Evolutionary conservation across 2,329 filamentous ascomycete species (phyloP).

Genomic region (Mollisia scopiformis): DNA sequence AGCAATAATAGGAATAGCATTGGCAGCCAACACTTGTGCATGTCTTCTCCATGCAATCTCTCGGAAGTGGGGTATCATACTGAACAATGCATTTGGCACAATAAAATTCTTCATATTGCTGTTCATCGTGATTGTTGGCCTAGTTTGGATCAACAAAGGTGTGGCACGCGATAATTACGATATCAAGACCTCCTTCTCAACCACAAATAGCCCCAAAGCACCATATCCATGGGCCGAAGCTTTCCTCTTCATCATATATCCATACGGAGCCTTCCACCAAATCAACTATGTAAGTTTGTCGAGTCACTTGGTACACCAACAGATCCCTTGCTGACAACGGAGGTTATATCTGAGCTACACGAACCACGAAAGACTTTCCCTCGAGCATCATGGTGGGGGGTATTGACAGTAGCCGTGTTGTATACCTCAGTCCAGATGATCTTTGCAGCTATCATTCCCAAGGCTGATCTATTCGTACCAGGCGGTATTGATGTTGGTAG

Average conservation of each 20-base stretch:
- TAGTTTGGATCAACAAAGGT: slow-evolving; percentile 20
- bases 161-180: slow-evolving; percentile 1
- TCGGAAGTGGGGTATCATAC: slow-evolving; percentile 50
- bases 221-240: slow-evolving; percentile 39
- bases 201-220: neutral
- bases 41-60: slow-evolving; percentile 52
- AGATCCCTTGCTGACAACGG: neutral
- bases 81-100: slow-evolving; percentile 53
- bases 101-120: slow-evolving; percentile 52
- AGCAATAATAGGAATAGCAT: slow-evolving; percentile 48
- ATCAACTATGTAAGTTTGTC: slow-evolving; percentile 44
- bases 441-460: slow-evolving; percentile 7
- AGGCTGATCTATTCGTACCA: neutral
- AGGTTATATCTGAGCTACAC: slow-evolving; percentile 8
- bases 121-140: slow-evolving; percentile 43
- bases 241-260: slow-evolving; percentile 46
- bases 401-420: slow-evolving; percentile 1
- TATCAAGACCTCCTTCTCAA: slow-evolving; percentile 6
- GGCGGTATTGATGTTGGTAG: slow-evolving; percentile 7
- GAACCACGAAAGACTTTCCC: slow-evolving; percentile 8
- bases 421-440: neutral
- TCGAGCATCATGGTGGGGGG: slow-evolving; percentile 1
- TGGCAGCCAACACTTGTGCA: slow-evolving; percentile 45
- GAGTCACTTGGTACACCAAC: too few species aligned
- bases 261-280: slow-evolving; percentile 45